Base-by-base conservation (phyloP, 495 filamentous ascomycete species). In the Darksidea phi region DNA sequence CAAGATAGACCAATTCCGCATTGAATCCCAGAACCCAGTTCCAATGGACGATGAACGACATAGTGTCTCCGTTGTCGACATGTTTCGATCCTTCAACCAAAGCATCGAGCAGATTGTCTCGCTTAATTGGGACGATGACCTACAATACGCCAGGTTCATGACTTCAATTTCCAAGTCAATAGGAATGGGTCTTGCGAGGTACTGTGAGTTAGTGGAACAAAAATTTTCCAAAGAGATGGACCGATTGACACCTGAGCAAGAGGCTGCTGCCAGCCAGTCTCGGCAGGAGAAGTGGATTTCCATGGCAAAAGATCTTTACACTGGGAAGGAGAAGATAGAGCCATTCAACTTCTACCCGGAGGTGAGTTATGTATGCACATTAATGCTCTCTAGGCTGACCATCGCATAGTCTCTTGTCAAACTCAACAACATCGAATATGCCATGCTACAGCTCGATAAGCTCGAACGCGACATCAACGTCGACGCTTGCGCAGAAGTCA, bases 271-370 rank as follows among this genome's bases (percentile, higher is more conserved):
- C 32, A 78, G 80, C 34, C 89, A 91, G 73, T 89, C 90, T 21
- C 81, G 89, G n/a, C 91, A 95, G 72, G 91, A 97, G 70, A 91
- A 88, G 69, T 89, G 89, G 70, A 82, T 97, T 75, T 86, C 94
- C 65, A 82, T 96, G 64, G 95, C 95, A 1, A 95, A 95, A 72
- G 93, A 96, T 70, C 89, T 90, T n/a, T 96, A 91, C 89, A 87
- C 83, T 52, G 89, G 86, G 58, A 94, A 90, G 70, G 91, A 97
- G 57, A 97, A 90, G 70, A 87, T 96, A 20, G 94, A 99, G 67
- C 95, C 95, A 4, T 99, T 97, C 74, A 93, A 97, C 68, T 99
- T 99, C 78, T 91, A 88, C 61, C 88, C 91, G 2, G 88, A 96
- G 87, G 91, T 95, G 75, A 67, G 78, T 72, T n/a, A 63, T 8